phyloP scores from a whole-genome alignment of 2,329 filamentous ascomycete species.

The Paecilomyces sp. region DNA sequence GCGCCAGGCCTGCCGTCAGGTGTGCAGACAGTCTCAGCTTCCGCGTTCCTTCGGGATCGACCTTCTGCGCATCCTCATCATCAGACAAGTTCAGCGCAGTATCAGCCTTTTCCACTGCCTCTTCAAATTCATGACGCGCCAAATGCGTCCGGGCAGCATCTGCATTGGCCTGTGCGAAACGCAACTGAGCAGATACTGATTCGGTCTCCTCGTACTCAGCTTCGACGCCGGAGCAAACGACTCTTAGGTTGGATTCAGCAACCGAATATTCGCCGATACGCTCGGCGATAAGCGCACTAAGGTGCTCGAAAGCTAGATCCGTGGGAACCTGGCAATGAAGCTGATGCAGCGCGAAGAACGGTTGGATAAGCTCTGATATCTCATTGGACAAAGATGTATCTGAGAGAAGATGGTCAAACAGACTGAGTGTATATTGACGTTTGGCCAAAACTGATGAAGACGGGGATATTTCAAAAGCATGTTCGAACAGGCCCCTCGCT shows the following conservation, averaged over 20 bases:
- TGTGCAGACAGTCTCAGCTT: slow-evolving; percentile 76
- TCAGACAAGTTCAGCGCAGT: slow-evolving; percentile 74
- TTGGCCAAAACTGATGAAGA: slow-evolving; percentile 66
- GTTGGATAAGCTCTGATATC: slow-evolving; percentile 64
- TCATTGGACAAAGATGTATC: slow-evolving; percentile 47
- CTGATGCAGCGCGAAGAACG: slow-evolving; percentile 82
- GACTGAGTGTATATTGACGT: slow-evolving; percentile 69
- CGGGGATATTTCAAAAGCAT: slow-evolving; percentile 87
- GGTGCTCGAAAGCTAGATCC: slow-evolving; percentile 67
- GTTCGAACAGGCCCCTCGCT: slow-evolving; percentile 78
- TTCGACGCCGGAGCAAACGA: slow-evolving; percentile 65
- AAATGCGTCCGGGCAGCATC: slow-evolving; percentile 83
- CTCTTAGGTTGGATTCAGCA: slow-evolving; percentile 57
- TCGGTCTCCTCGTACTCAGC: slow-evolving; percentile 79
- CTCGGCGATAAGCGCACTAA: slow-evolving; percentile 75
- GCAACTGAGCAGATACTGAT: slow-evolving; percentile 63
- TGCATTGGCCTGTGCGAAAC: slow-evolving; percentile 74
- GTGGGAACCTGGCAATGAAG: slow-evolving; percentile 63
- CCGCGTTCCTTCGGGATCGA: slow-evolving; percentile 53
- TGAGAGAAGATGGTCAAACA: slow-evolving; percentile 72
- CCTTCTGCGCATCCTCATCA: slow-evolving; percentile 59
- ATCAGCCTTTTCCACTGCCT: slow-evolving; percentile 73
- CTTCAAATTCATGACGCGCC: slow-evolving; percentile 55
- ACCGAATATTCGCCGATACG: slow-evolving; percentile 62
- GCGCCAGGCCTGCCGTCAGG: slow-evolving; percentile 74